phyloP scores from a whole-genome alignment of 805 yeast genomes.

The Pichia gijzeniarum region DNA sequence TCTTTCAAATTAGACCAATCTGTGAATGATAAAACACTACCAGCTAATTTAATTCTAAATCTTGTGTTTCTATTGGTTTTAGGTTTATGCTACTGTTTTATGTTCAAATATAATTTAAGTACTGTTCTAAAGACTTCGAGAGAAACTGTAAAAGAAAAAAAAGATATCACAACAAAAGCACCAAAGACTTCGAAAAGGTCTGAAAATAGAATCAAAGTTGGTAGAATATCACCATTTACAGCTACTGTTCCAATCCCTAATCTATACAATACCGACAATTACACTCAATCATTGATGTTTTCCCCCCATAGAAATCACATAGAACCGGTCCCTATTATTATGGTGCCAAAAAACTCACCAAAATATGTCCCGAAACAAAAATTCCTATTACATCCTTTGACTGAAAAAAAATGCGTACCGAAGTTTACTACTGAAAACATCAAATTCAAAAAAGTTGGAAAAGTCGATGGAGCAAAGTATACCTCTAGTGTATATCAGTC shows the following conservation, averaged over 20 bases:
- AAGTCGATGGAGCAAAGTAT: not conserved
- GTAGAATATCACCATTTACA: no score
- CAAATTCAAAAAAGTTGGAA: not conserved
- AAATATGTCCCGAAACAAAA: not conserved
- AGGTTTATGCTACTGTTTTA: not conserved
- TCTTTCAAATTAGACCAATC: not conserved
- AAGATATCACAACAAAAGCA: no score
- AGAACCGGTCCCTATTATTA: not conserved
- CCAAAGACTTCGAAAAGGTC: no score
- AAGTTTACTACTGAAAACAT: not conserved
- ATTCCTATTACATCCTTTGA: no score
- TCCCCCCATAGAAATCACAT: no score
- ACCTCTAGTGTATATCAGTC: not conserved
- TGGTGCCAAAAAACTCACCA: not conserved
- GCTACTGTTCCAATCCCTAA: no score
- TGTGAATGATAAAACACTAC: not conserved
- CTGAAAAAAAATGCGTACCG: not conserved
- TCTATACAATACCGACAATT: no score
- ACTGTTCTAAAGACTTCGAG: no score
- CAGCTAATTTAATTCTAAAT: not conserved
- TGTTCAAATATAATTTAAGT: not conserved
- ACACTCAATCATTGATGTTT: no score
- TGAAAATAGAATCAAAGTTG: no score
- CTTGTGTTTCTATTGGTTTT: not conserved
- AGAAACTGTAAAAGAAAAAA: no score